phyloP scores from a whole-genome alignment of 805 yeast species.

The Schizosaccharomyces octosporus region DNA sequence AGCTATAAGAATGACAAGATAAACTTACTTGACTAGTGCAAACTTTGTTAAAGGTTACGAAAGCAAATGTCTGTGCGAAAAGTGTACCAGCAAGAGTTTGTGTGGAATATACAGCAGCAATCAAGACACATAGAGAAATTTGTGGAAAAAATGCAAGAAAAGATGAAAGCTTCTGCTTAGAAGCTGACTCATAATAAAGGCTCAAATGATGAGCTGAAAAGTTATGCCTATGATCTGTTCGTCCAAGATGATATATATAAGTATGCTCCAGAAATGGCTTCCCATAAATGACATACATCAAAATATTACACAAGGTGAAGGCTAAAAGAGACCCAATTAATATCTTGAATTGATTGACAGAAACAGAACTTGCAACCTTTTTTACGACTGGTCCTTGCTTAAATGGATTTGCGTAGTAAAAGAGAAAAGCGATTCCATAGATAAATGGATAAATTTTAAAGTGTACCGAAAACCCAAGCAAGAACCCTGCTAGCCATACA shows the following conservation, averaged over 20 bases:
- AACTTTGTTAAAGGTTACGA: conserved; percentile 56
- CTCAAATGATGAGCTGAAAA: conserved; percentile 67
- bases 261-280: conserved; percentile 49
- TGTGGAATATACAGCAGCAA: conserved; percentile 29
- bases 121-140: conserved; percentile 28
- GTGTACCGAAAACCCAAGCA: conserved; percentile 62
- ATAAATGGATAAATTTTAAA: conserved; percentile 81
- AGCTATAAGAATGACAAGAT: background rate
- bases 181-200: conserved; percentile 19
- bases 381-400: background rate
- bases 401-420: conserved; percentile 12
- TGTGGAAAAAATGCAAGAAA: conserved; percentile 70
- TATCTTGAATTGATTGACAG: background rate
- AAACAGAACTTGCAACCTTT: background rate
- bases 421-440: conserved; percentile 47
- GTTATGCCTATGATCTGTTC: conserved; percentile 87
- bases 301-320: conserved; percentile 22
- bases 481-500: conserved; percentile 19
- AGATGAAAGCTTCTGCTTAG: conserved; percentile 14
- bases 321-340: conserved; percentile 11
- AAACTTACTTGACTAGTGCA: conserved; percentile 47
- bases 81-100: conserved; percentile 25
- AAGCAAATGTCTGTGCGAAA: conserved; percentile 57
- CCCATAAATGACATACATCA: conserved; percentile 27
- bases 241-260: conserved; percentile 53